Base-by-base conservation (phyloP, 2,329 filamentous ascomycete species). In the Tolypocladium tropicale region DNA sequence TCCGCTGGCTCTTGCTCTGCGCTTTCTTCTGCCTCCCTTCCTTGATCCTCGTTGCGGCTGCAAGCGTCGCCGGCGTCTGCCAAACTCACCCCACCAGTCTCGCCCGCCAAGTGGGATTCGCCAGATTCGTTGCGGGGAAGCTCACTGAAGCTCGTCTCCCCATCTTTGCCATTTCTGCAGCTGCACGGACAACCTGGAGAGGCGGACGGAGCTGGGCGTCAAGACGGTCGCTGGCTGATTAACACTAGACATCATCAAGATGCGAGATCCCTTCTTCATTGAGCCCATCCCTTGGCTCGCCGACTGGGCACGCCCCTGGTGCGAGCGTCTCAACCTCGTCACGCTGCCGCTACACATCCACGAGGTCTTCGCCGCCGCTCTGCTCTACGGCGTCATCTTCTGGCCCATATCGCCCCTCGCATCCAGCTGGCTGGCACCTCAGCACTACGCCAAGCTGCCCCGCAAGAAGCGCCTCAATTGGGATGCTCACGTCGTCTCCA, bases 401-500 rank as follows among this genome's bases (percentile, higher is more conserved):
- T 75, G 76, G 62, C 78, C 83, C 58, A 65, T 91, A 59, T 87
- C 89, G 53, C 90, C 90, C 7, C 65, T 76, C 43, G 55, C 92
- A 37, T 91, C 88, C 36, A 76, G 72, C 50, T 66, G 74, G 56
- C 68, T 90, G 58, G 84, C 87, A 60, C 82, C 86, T 3, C 64
- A 76, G 50, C 77, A 81, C 62, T 94, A 94, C 73, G 68, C 75
- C 34, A 78, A 90, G 62, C 81, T 83, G 52, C 73, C 76, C 30
- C 78, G 80, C 55, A 89, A 86, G 56, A 81, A 79, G 67, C 72
- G 72, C 49, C 76, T 90, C 59, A 94, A 88, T 76, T 94, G 90
- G 90, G 84, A 95, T 69, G 86, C 90, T 28, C 90, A 93, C 68
- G 85, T 93, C 55, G 89, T 94, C 34, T 91, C 88, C n/a, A 80